Base-by-base conservation (phyloP, 148 eudicot species). In the Rhododendron molle region DNA sequence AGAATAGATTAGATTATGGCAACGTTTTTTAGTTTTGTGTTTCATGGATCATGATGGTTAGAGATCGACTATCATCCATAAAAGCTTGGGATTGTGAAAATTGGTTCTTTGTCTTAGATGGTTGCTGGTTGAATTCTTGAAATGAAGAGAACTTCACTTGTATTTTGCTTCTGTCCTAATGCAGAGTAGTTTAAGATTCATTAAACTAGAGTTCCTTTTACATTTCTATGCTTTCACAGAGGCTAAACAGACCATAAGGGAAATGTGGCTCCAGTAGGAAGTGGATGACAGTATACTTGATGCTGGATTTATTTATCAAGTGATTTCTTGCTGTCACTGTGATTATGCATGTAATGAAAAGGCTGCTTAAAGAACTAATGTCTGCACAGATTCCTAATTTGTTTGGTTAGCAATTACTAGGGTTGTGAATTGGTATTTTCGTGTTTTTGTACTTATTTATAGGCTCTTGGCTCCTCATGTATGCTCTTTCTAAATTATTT, bases 21-120 rank as follows among this genome's bases (percentile, higher is more conserved):
- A 23, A n/a, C 12, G 1, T 8, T 62, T 13, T 14, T 69, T 28
- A 69, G 34, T 58, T 58, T 10, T 67, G 15, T 73, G 81, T 46
- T 78, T 80, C 62, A 78, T 47, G 58, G 81, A 80, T 26, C 43
- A 16, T 28, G 26, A 80, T 80, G 82, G 82, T 80, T 80, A 78
- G 40, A 80, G 43, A 30, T 78, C 21, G 11, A 28, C 47, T 78
- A n/a, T 13, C 4, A 1, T 44, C 6, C 4, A 46, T 78, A 38
- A 38, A 2, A 8, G 28, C 46, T 76, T 36, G 46, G 16, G 30
- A 78, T 44, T 78, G 15, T 67, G 36, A 46, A 26, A 36, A 1
- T 23, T 78, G 30, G 16, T 46, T 32, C 18, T 40, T 40, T 30
- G 21, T 73, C 77, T 73, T 32, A 34, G 21, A 34, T 18, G 1